phyloP scores from a whole-genome alignment of 345 rosid genomes.

The Rhodamnia rubescens region DNA sequence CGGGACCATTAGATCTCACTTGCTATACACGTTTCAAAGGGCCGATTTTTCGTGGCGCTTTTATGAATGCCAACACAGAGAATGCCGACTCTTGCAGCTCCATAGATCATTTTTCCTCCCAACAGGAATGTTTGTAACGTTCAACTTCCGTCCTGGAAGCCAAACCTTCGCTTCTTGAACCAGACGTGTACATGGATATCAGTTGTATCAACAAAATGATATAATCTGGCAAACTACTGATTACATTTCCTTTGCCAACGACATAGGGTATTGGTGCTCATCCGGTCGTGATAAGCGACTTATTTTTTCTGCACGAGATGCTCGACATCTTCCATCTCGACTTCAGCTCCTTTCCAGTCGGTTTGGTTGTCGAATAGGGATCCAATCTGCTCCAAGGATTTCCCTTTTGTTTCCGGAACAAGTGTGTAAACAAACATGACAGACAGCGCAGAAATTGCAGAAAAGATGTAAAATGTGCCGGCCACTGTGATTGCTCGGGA shows the following conservation, averaged over 20 bases:
- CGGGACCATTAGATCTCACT: background rate
- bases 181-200: background rate
- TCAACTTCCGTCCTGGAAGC: background rate
- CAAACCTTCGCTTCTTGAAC: background rate
- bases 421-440: slow-evolving; percentile 43
- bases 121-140: background rate
- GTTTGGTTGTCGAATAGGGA: slow-evolving; percentile 34
- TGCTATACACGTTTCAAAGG: background rate
- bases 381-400: slow-evolving; percentile 72
- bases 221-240: background rate
- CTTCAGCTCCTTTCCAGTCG: slow-evolving; percentile 28
- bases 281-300: background rate
- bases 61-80: background rate
- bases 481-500: slow-evolving; percentile 48
- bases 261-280: background rate
- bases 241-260: background rate
- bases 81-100: background rate
- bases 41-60: background rate
- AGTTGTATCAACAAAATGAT: background rate
- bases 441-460: slow-evolving; percentile 48
- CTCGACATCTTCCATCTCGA: slow-evolving; percentile 66
- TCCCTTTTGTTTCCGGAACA: slow-evolving; percentile 76
- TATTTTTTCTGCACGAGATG: slow-evolving; percentile 44
- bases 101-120: background rate
- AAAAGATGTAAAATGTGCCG: slow-evolving; percentile 55